A percentile compares a stretch with the other conserved stretches of the same genome.
phyloP scores from a whole-genome alignment of 2,329 filamentous ascomycete genomes.

The Cladosporium sp. region DNA sequence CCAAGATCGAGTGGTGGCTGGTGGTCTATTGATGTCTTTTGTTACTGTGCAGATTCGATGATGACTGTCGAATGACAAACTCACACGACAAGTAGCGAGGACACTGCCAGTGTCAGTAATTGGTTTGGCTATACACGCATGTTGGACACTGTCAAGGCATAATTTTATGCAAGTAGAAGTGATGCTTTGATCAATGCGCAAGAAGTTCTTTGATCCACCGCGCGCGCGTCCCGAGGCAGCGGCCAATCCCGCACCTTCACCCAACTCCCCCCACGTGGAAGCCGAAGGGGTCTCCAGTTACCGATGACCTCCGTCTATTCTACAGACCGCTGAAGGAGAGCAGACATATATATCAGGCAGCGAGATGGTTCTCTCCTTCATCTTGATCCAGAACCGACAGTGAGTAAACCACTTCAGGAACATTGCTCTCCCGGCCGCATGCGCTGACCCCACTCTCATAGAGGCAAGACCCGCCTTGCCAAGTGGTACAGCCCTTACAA shows the following conservation, averaged over 20 bases:
- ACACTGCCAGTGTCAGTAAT: not conserved
- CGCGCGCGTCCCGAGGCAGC: not conserved
- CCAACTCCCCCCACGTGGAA: not conserved
- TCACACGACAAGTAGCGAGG: too few species aligned
- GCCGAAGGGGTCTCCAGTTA: not conserved
- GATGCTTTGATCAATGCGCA: not conserved
- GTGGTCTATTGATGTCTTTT: not conserved
- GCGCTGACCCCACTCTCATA: constrained; percentile 36
- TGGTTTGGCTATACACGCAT: not conserved
- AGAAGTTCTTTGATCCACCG: not conserved
- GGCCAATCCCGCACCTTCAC: not conserved
- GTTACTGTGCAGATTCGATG: not conserved
- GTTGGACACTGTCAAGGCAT: not conserved
- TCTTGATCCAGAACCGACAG: constrained; percentile 87
- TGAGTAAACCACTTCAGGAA: constrained; percentile 39
- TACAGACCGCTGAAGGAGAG: not conserved
- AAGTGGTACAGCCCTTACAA: constrained; percentile 99
- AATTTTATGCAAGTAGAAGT: not conserved
- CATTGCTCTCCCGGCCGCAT: constrained; percentile 12
- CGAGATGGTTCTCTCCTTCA: constrained; percentile 71
- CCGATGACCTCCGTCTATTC: not conserved
- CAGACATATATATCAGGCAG: not conserved
- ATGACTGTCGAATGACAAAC: too few species aligned
- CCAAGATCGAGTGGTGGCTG: not conserved
- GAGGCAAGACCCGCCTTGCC: constrained; percentile 95